Evolutionary conservation across 1,284 basidiomycete species (phyloP), one percentile per base, ranked within the genome.

Genomic region (Cryptococcus wingfieldii): DNA sequence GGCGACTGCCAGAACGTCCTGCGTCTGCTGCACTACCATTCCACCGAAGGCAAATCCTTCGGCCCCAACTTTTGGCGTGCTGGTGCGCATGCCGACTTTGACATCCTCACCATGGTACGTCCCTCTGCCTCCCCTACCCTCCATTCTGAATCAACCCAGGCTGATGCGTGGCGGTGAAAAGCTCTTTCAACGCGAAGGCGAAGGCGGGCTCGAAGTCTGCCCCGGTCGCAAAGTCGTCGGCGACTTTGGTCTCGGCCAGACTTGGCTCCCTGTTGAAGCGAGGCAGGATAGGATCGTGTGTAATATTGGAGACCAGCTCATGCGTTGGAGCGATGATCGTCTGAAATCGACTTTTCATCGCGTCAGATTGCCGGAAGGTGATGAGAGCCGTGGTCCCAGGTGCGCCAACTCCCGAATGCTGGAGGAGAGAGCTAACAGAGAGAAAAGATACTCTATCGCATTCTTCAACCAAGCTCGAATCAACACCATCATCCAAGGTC

Each of bases 281-380:
- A 50, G 64, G 31, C 56, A 57, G 42, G 67, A 69, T 52, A 55
- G 60, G 9, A 70, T 70, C 50, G 68, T 70, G 25, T 70, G 68
- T 59, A 70, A 70, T 52, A 70, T 70, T 27, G 68, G 68, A n/a
- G 68, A 70, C 49, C 66, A 68, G 54, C 60, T 70, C 37, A 70
- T 66, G 65, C 44, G 65, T 41, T 70, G 68, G 68, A 63, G 59
- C 31, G 68, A 70, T 46, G 68, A 70, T 51, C 54, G 65, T 10
- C 59, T 70, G 34, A 70, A 70, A 52, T 63, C 61, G 14, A 70
- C 66, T 12, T 70, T 67, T 54, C 68, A 70, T 55, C 65, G 68
- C 8, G 68, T 70, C 8, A 59, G 66, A 12, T 55, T 68, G 10
- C 68, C 68, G 18, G 50, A 64, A 37, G 66, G 64, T 4, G 27